Base-by-base conservation (phyloP, 768 basidiomycete species). In the Imleria badia region DNA sequence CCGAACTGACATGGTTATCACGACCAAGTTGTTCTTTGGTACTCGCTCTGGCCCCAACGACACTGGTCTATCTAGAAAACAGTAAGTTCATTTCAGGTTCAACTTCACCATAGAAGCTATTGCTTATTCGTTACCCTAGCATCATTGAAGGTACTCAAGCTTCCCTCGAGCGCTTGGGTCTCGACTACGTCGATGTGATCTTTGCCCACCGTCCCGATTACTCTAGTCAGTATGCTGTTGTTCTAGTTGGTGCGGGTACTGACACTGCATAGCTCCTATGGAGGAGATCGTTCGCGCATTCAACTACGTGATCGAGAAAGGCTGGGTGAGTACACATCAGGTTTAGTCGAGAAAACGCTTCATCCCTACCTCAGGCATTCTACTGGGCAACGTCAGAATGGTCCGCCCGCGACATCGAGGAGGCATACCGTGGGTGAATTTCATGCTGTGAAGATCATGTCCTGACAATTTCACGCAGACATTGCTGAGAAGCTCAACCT, bases 251-350 rank as follows among this genome's bases (percentile, higher is more conserved):
- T 6, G 15, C 10, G 8, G 20, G 15, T 33, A 30, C 57, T 61
- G 34, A 70, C 12, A 14, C 0, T 5, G 5, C 14, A 39, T 42
- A 73, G 75, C 72, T 22, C 75, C 77, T 3, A 75, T 77, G 71
- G 81, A 82, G 58, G 84, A 85, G 66, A 71, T 74, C 41, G 83
- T 85, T 51, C 77, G 84, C 29, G 81, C 80, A 1, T 83, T 85
- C 73, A 81, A 80, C 70, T 75, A 72, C 44, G 66, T 82, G 36
- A 80, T 83, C 57, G 76, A 80, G 46, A 64, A 73, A 39, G 80
- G 79, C 55, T 75, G 78, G 76, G 78, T 67, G 23, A 29, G 71
- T 50, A 9, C 33, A 36, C 6, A 20, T 17, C 6, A 31, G 10
- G 23, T 15, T 29, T 13, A 1, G 8, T 22, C 8, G 5, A 30